phyloP scores from a whole-genome alignment of 2,329 filamentous ascomycete species.

The Epichloe baconii region DNA sequence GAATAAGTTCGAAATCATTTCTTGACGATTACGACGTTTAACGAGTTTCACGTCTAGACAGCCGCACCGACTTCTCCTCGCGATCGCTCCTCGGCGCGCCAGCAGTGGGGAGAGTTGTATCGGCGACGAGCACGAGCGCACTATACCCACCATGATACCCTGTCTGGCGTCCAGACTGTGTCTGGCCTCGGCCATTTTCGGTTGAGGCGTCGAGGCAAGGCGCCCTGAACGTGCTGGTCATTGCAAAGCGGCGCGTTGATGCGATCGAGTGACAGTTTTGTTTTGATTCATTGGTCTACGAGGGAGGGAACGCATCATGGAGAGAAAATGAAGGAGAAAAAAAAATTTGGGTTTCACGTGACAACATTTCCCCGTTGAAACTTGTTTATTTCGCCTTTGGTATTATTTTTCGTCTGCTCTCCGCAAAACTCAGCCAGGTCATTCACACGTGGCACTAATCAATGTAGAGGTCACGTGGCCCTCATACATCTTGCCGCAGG shows the following conservation, averaged over 20 bases:
- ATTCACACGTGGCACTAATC: background rate
- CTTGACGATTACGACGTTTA: conserved; percentile 34
- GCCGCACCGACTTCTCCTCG: conserved; percentile 22
- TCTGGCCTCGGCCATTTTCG: conserved; percentile 21
- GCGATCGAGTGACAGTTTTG: background rate
- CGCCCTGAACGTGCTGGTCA: background rate
- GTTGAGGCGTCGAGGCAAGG: conserved; percentile 3
- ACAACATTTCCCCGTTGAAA: background rate
- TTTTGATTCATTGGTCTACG: background rate
- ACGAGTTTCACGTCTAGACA: conserved; percentile 34
- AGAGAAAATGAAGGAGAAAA: background rate
- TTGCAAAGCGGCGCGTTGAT: conserved; percentile 2
- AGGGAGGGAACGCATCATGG: background rate
- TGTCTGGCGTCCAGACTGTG: conserved; percentile 16
- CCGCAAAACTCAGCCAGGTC: background rate
- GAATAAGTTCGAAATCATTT: conserved; percentile 11
- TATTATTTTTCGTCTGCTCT: background rate
- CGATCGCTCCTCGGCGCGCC: conserved; percentile 17
- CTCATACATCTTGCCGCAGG: background rate
- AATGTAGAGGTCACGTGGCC: background rate
- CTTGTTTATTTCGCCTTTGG: background rate
- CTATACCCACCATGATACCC: conserved; percentile 29
- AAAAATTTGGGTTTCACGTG: background rate
- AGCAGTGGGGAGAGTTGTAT: conserved; percentile 20
- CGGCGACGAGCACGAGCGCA: conserved; percentile 24